Base-by-base conservation (phyloP, 306 rosid genomes). In the Aeschynomene evenia region DNA sequence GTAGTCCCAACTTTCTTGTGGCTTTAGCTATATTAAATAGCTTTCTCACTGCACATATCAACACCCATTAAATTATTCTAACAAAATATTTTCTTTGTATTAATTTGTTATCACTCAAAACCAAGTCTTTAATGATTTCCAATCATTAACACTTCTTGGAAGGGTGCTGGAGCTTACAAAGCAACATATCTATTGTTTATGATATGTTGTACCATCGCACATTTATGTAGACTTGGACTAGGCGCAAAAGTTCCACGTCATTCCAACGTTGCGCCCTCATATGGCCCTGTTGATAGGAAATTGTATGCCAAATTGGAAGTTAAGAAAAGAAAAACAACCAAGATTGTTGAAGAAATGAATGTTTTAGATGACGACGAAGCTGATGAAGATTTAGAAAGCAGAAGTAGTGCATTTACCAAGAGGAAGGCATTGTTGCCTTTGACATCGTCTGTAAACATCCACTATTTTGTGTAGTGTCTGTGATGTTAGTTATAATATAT, bases 181-280 rank as follows among this genome's bases (percentile, higher is more conserved):
- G 4, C n/a, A n/a, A n/a, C 55, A 18, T 24, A 36, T n/a, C 24
- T 9, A 13, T 68, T 61, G 68, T 56, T 50, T 34, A 24, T 18
- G 3, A 26, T 56, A 50, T 61, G 14, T 49, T 67, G 33, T 50
- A 42, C 22, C 15, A 31, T 66, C 4, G 21, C 52, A 19, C 16
- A 21, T 60, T 50, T 56, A 29, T 80, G 46, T 43, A 90, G 98
- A 85, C 98, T 86, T 77, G 98, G 97, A 31, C 82, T 93, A 42
- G 98, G 98, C 48, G 97, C 97, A 57, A 88, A 77, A 80, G 78
- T 88, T 77, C 19, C 84, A 13, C 84, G 91, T 26, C 81, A 84
- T 14, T 49, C 85, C 66, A 86, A 80, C 33, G 42, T 71, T 56
- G 85, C 72, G 57, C 94, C 84, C 10, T 81, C 85, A 19, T 58